Base-by-base conservation (phyloP, 2,329 filamentous ascomycete species). In the Pseudogymnoascus sp. region DNA sequence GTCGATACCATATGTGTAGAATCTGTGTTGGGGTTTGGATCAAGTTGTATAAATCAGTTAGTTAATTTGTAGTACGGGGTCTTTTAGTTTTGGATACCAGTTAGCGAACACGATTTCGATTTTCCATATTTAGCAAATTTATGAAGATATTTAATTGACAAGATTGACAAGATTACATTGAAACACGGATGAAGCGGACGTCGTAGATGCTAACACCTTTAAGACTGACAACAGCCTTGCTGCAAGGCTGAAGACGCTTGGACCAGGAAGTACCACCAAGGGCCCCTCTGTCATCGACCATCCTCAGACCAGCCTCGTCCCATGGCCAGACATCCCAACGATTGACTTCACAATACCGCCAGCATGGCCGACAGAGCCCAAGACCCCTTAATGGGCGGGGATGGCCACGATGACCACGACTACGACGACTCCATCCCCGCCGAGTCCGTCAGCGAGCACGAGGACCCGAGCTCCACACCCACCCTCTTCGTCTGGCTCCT, bases 401-500 rank as follows among this genome's bases (percentile, higher is more conserved):
- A 63, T 31, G 61, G 65, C 11, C 53, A 63, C 6, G 60, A 46
- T 31, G 61, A 66, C 11, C 53, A 63, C 6, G 60, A 46, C 2
- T 65, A 68, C 6, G 62, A 66, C 9, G 67, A 70, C 18, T 63
- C 65, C 5, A 42, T 12, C 38, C 34, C 59, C 34, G 37, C 34
- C 34, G 59, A 60, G 18, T 11, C 31, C 34, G 8, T 21, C 59
- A 5, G 8, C 59, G 36, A 62, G 36, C 37, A 42, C 23, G 40
- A 31, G 11, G 67, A 68, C 40, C 60, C 67, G 12, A 62, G 60
- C 38, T 67, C 70, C 59, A 68, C 70, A 1, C 72, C 72, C 1
- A 71, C 82, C 2, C 61, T 79, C 18, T 87, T 86, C 66, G 79
- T 88, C 34, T 83, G 86, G 78, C 71, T 85, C 12, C 75, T 89